Evolutionary conservation across 139 green algal genomes (phyloP), one percentile per base, ranked within the genome.

Genomic region (Haematococcus lacustris): DNA sequence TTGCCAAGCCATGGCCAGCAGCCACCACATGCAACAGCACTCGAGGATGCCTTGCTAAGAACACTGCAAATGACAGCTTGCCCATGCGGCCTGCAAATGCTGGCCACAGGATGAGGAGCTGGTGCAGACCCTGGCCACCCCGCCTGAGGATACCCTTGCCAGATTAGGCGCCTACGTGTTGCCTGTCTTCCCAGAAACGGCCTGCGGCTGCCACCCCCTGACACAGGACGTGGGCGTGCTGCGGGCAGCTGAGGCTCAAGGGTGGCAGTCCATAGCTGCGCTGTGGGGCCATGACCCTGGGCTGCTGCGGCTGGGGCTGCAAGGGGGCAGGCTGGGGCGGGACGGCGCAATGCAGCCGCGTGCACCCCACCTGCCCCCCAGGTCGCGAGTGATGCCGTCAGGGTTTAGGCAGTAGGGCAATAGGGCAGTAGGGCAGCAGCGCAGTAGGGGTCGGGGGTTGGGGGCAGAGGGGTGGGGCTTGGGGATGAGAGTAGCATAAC

Each of bases 141-240:
- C 60, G 65, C 76, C 76, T 33, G 34, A 75, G 71, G 40, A 69
- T 34, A 71, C 70, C 2, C 61, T 1, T 4, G 2, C 28, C 0
- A 26, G 33, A 64, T 43, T 74, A 62, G 78, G 74, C 7, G 82
- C 61, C n/a, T 75, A 81, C 26, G 51, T 82, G 34, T 61, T 84
- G 53, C 72, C 71, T 3, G 34, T 86, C 21, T 83, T 81, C 72
- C 82, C 82, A 3, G 34, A 73, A 6, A n/a, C 60, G 32, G 68
- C 64, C 5, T 70, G 71, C 43, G 80, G 76, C 38, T 81, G 79
- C 62, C 71, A 76, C 34, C 89, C 88, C 5, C 62, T 92, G 33
- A 91, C 86, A 68, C 87, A 71, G 32, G 84, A 90, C 53, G 43
- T 69, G 1, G 5, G 50, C 3, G 83, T 73, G 34, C 71, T 94